A percentile compares a stretch with the other conserved stretches of the same genome.
phyloP scores from a whole-genome alignment of 2,329 filamentous ascomycete species.

The Arthrinium phaeospermum region DNA sequence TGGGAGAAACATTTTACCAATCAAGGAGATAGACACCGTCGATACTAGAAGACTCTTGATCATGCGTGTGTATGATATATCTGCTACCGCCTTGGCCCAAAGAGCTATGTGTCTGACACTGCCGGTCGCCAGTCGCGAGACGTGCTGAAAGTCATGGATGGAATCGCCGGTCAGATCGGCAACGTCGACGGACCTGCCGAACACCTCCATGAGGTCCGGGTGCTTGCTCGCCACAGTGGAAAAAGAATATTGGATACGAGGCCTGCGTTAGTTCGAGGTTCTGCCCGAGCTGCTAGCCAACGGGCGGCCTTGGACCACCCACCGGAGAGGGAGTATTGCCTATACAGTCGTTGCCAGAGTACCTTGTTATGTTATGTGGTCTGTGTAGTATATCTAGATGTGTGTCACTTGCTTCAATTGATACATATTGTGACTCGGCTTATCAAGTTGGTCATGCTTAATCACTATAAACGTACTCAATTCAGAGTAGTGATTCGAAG shows the following conservation, averaged over 20 bases:
- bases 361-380: background rate
- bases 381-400: background rate
- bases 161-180: background rate
- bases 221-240: background rate
- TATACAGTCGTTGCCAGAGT: background rate
- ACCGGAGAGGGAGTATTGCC: background rate
- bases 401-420: too few relatives aligned
- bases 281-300: too few relatives aligned
- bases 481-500: background rate
- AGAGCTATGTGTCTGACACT: background rate
- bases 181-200: background rate
- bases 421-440: too few relatives aligned
- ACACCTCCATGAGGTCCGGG: background rate
- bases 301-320: too few relatives aligned
- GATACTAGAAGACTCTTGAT: background rate
- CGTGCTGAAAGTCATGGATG: background rate
- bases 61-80: background rate
- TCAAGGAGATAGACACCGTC: background rate
- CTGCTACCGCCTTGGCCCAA: background rate
- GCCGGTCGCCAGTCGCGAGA: background rate
- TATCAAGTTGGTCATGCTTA: too few relatives aligned
- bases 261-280: too few relatives aligned
- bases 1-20: too few relatives aligned
- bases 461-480: background rate
- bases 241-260: background rate